A percentile compares a stretch with the other conserved stretches of the same genome.
These are phyloP conservation scores for Naganishia sp. DNA, from an alignment of 1,284 basidiomycete species.

Conservation along the genomic window DNA sequence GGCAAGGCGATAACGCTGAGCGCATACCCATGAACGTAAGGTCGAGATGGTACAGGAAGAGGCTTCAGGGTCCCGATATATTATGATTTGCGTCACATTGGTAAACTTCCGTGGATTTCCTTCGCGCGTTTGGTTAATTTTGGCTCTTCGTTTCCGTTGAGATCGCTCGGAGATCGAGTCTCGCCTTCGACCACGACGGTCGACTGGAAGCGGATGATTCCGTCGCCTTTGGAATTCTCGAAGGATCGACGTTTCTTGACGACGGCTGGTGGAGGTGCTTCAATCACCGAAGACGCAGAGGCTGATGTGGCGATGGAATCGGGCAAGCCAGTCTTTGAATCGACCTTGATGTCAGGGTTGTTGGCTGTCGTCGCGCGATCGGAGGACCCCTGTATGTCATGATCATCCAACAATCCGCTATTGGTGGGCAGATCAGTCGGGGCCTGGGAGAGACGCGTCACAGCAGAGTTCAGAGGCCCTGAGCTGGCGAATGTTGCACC, in stretches of 20 bases:
- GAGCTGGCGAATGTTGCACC: conserved; percentile 12
- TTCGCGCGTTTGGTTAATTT: conserved; percentile 19
- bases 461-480: conserved; percentile 6
- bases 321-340: neutral
- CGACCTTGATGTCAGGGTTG: neutral
- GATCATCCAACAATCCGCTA: conserved; percentile 11
- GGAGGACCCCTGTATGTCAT: neutral
- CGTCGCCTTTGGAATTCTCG: neutral
- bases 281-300: neutral
- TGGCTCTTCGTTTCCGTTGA: conserved; percentile 8
- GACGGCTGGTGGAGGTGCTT: neutral
- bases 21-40: too few relatives aligned
- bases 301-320: neutral
- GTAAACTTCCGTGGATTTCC: conserved; percentile 19
- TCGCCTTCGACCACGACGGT: conserved; percentile 20
- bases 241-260: neutral
- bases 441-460: conserved; percentile 10
- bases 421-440: conserved; percentile 20
- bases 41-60: too few relatives aligned
- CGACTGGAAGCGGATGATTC: conserved; percentile 19
- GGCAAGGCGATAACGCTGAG: too few relatives aligned
- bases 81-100: neutral
- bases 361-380: neutral
- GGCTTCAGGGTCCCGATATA: too few relatives aligned
- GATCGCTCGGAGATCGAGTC: conserved; percentile 7